Conservation (phyloP, 2,329 filamentous ascomycete species). For the Zymoseptoria tritici region DNA sequence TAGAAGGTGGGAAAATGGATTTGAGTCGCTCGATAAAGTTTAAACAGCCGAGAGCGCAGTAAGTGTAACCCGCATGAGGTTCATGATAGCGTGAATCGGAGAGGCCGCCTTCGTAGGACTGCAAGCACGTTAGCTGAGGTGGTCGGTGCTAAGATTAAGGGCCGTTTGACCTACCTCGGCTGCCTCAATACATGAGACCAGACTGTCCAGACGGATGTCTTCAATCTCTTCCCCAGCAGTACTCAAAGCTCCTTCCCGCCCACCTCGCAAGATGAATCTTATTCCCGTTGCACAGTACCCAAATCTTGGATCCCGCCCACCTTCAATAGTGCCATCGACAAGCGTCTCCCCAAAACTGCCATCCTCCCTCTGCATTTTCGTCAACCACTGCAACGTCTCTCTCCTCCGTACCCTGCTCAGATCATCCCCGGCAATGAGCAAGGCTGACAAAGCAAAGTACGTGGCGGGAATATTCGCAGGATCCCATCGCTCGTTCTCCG, state of each 20-base stretch:
- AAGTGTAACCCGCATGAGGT: constrained; percentile 84
- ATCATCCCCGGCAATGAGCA: constrained; percentile 60
- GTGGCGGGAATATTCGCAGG: constrained; percentile 81
- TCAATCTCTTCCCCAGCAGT: constrained; percentile 49
- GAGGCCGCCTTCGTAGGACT: constrained; percentile 81
- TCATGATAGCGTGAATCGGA: constrained; percentile 72
- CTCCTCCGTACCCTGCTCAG: constrained; percentile 56
- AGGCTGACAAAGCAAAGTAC: constrained; percentile 72
- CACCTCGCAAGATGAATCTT: constrained; percentile 64
- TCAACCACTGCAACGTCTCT: constrained; percentile 67
- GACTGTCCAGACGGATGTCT: constrained; percentile 66
- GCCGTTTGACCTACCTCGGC: constrained; percentile 40
- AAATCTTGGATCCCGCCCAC: constrained; percentile 77
- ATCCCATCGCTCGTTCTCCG: constrained; percentile 55
- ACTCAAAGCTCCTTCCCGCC: constrained; percentile 43
- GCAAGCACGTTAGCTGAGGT: constrained; percentile 29
- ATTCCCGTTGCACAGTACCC: constrained; percentile 78
- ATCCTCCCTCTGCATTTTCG: constrained; percentile 66
- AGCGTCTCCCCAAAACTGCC: constrained; percentile 88
- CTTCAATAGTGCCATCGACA: constrained; percentile 55
- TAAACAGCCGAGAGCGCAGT: constrained; percentile 75
- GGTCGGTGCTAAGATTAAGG: not conserved
- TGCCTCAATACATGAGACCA: constrained; percentile 63
- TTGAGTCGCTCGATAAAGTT: constrained; percentile 61
- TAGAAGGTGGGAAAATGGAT: constrained; percentile 1